A percentile compares a stretch with the other conserved stretches of the same genome.
phyloP scores from a whole-genome alignment of 805 yeast genomes.

The Nakazawaea populi region DNA sequence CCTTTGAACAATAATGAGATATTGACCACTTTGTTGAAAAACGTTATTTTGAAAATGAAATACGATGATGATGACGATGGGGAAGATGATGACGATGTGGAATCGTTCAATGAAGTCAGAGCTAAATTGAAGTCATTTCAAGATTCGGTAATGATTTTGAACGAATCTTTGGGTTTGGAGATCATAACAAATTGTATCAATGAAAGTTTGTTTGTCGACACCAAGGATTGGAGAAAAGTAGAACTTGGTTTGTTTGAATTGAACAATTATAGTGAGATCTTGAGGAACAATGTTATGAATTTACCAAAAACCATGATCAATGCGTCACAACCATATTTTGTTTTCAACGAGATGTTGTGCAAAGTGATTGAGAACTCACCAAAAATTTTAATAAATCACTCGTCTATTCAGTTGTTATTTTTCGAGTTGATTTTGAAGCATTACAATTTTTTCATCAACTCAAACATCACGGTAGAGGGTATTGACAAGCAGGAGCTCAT shows the following conservation, averaged over 20 bases:
- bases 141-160: constrained; percentile 61
- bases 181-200: constrained; percentile 43
- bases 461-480: constrained; percentile 31
- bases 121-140: constrained; percentile 70
- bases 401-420: constrained; percentile 73
- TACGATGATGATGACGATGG: constrained; percentile 58
- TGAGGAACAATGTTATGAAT: constrained; percentile 72
- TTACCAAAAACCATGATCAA: constrained; percentile 60
- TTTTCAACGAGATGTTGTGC: constrained; percentile 57
- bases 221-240: constrained; percentile 65
- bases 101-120: constrained; percentile 78
- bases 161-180: constrained; percentile 28
- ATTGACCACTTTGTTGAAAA: constrained; percentile 57
- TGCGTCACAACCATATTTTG: constrained; percentile 57
- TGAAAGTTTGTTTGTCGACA: constrained; percentile 24
- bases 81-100: constrained; percentile 66
- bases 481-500: constrained; percentile 45
- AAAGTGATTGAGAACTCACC: constrained; percentile 31
- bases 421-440: constrained; percentile 85
- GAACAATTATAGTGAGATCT: constrained; percentile 69
- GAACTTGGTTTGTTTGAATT: constrained; percentile 87
- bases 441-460: constrained; percentile 51
- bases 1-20: constrained; percentile 36
- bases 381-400: constrained; percentile 53
- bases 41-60: constrained; percentile 71